Evolutionary conservation across 257 asterid species (phyloP), one percentile per base, ranked within the genome.

Genomic region (Rauvolfia tetraphylla): DNA sequence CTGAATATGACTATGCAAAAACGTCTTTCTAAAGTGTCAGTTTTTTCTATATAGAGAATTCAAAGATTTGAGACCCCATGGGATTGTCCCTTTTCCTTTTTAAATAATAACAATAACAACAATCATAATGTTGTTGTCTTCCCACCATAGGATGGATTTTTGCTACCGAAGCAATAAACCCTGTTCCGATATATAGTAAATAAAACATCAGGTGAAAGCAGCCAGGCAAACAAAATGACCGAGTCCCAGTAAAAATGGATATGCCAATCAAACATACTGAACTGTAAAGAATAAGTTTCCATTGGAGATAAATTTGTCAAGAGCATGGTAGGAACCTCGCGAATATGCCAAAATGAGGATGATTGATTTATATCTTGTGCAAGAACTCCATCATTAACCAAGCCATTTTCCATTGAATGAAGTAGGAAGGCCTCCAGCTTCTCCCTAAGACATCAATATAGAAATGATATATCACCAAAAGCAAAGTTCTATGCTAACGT

Each of bases 351-450:
- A 87, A 93, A 92, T 33, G 98, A 90, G 78, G 96, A 92, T 79
- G 92, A 92, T 83, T 95, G 99, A 84, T 93, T 92, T 67, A 95
- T 88, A 81, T 95, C 99, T 88, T 95, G 99, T 34, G 99, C 98
- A 81, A 95, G 82, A 86, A 82, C 98, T 81, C 99, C 99, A 88
- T 95, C 97, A 59, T 88, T 84, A 82, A 95, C 74, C 87, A 95
- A 71, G 73, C 92, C 98, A 87, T 83, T 89, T 87, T 92, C 95
- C 83, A 95, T 87, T 69, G 94, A 84, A 76, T 85, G 87, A 79
- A 88, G 87, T 79, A 95, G 93, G 90, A 95, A 95, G 31, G 91
- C 89, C 84, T 95, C 99, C 53, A 95, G 96, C 90, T 90, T 95
- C 91, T 92, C 99, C 84, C 99, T 95, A 58, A 76, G 76, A 81